Evolutionary conservation across 148 eudicot species (phyloP).

Genomic region (Rhododendron vialii): DNA sequence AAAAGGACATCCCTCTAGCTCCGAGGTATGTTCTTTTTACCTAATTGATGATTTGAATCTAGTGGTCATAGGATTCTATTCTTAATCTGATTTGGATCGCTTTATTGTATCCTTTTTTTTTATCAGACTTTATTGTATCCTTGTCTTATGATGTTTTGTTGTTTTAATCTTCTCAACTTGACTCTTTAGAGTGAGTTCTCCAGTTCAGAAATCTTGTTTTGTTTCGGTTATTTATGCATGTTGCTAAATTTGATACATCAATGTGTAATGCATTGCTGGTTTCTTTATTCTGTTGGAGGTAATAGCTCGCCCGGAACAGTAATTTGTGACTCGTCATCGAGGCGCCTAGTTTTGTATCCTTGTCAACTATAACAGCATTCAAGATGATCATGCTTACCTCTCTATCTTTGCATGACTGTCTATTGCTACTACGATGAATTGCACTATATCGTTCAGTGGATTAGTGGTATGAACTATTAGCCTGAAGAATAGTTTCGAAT

Average conservation of each 20-base stretch:
- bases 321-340: not conserved
- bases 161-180: not conserved
- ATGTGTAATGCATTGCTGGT: not conserved
- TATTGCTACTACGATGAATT: not conserved
- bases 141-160: not conserved
- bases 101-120: not conserved
- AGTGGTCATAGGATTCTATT: not conserved
- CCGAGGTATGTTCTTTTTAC: not conserved
- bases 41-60: not conserved
- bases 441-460: not conserved
- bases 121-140: not conserved
- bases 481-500: too few relatives aligned
- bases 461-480: not conserved
- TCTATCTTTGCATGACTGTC: not conserved
- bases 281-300: not conserved
- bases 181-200: not conserved
- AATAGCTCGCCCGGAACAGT: not conserved
- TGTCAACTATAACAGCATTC: not conserved
- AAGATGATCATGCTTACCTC: not conserved
- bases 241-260: not conserved
- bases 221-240: not conserved
- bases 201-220: not conserved
- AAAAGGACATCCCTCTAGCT: constrained; percentile 75
- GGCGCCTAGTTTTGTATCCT: not conserved
- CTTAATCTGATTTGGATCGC: not conserved